Evolutionary conservation across 768 basidiomycete genomes (phyloP), one percentile per base, ranked within the genome.

Genomic region (Auricularia sp.): DNA sequence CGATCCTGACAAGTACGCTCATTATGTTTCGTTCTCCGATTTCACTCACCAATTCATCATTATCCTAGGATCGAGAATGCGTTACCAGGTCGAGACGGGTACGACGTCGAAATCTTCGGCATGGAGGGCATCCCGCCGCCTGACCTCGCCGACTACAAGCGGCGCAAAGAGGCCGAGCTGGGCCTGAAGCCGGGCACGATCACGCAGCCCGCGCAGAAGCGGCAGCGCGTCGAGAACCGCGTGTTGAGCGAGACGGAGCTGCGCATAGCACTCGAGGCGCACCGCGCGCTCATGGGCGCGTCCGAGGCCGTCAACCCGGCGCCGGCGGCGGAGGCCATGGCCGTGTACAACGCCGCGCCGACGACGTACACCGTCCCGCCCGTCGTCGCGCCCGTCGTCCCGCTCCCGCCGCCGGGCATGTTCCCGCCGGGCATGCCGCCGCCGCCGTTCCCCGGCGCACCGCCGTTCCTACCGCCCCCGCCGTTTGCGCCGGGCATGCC

Each of bases 121-220:
- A 98, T 99, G 97, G 96, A 97, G 73, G 97, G 96, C 63, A 93
- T 98, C 61, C 94, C 94, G 7, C 88, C 88, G 3, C 91, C 93
- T 39, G 95, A 96, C 74, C 84, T 96, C 21, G 93, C 91, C 12
- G 96, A 95, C 74, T 98, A 95, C 82, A 96, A 92, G 72, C 88
- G 93, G 62, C 87, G 91, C 68, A 97, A 97, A 72, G 95, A 96
- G 74, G 90, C 92, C 67, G 94, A 98, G 73, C 84, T 93, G 3
- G 95, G 97, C 36, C 83, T 93, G 33, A 82, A 84, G 18, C 86
- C 89, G 1, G 91, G 90, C 4, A 84, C 88, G 6, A 93, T 91
- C 67, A 29, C 56, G 7, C 87, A 91, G 64, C 89, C 89, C 1
- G 88, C 83, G 51, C 80, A 86, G 3, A 93, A 95, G 75, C 83